These are phyloP conservation scores for Phyllostachys edulis DNA, from an alignment of 176 grass and related monocot genomes.

Conservation along the genomic window DNA sequence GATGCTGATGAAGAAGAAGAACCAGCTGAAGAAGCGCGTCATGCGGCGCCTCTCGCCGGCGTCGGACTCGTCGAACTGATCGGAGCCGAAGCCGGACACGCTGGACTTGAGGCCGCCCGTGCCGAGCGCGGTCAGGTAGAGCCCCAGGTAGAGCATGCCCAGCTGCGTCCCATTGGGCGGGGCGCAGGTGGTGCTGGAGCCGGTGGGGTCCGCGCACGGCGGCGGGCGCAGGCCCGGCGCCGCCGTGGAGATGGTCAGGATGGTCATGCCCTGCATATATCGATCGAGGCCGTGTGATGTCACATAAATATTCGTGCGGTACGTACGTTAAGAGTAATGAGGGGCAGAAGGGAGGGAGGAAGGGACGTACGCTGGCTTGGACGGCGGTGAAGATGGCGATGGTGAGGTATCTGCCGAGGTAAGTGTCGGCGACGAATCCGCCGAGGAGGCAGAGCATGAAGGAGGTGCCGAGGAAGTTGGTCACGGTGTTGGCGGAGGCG, in stretches of 20 bases:
- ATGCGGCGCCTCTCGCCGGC: constrained; percentile 41
- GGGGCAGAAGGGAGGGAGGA: too few species aligned
- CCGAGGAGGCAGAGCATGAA: constrained; percentile 88
- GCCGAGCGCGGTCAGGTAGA: constrained; percentile 78
- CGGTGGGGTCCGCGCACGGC: constrained; percentile 17
- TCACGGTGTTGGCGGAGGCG: constrained; percentile 63
- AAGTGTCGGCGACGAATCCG: constrained; percentile 85
- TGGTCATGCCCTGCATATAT: constrained; percentile 41
- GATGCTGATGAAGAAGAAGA: constrained; percentile 62
- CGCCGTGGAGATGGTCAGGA: constrained; percentile 60
- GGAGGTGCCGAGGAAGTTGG: constrained; percentile 87
- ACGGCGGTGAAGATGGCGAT: constrained; percentile 80
- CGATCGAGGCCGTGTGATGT: background rate
- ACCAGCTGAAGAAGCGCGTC: constrained; percentile 64
- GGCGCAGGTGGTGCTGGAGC: constrained; percentile 23
- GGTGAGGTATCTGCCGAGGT: constrained; percentile 78
- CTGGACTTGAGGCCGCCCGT: constrained; percentile 85
- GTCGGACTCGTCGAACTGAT: constrained; percentile 79
- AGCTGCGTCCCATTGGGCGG: constrained; percentile 40
- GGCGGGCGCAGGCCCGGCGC: constrained; percentile 53
- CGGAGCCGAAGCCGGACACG: constrained; percentile 76
- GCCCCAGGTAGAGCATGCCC: constrained; percentile 66
- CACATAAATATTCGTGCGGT: background rate
- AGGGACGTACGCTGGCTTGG: constrained; percentile 47
- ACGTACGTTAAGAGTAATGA: background rate